Base-by-base conservation (phyloP, 192 early-diverging fungal genomes). In the Chytriomyces sp. region DNA sequence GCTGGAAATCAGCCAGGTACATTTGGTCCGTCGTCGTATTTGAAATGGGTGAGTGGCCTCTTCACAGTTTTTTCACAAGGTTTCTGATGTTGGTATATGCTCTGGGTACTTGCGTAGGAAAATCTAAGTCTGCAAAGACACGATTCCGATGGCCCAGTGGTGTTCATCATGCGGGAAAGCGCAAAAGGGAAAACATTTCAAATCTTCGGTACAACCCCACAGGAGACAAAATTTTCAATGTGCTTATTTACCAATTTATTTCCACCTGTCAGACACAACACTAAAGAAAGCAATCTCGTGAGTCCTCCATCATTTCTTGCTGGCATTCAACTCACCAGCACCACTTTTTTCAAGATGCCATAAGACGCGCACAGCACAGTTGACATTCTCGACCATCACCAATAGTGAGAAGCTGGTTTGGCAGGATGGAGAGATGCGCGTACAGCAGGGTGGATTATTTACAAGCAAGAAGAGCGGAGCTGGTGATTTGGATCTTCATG, bases 341-440 rank as follows among this genome's bases (percentile, higher is more conserved):
- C 5, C 53, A 53, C 18, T 5, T 20, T 57, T 20, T 13, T 3
- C 13, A 13, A 57, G 53, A 13, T 57, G 53, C 5, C 53, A 57
- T 3, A 57, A 57, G 20, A 57, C 53, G 16, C 13, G 20, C 13
- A 57, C 53, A 13, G 20, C 13, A 1, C 53, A 57, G 13, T 20
- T 73, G 7, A 9, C 46, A 9, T 73, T 73, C 46, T 62, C 71
- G 16, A 73, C 71, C 5, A 62, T 73, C 43, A 73, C 71, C 20
- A 45, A 45, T 44, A 62, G 13, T 6, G 71, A 73, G 26, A 73
- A 73, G 26, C 59, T 73, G 7, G 20, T 62, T 18, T 73, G 71
- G 71, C 5, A 5, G 3, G 71, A 73, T n/a, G 71, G 71, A 9
- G 71, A 73, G 6, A 63, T 73, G 71, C 53, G 60, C 2, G 45